Conservation (phyloP, 331 rosid species). For the Acacia concinna region DNA sequence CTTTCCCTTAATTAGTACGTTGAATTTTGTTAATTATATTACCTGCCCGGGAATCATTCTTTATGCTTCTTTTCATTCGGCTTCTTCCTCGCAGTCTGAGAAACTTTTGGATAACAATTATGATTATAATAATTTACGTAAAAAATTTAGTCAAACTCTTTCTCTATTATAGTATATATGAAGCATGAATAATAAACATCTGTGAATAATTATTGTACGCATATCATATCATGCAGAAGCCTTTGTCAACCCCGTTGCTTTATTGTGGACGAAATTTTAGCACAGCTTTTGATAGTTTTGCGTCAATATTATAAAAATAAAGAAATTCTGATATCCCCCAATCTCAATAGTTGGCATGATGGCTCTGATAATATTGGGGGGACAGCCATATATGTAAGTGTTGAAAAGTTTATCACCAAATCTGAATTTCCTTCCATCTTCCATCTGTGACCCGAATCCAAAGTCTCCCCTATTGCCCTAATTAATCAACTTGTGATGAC, state of each 20-base stretch:
- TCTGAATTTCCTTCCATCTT: conserved; percentile 14
- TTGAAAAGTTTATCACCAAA: conserved; percentile 30
- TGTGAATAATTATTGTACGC: neutral
- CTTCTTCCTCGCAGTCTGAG: neutral
- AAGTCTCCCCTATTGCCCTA: conserved; percentile 14
- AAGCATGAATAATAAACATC: neutral
- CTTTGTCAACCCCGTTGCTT: neutral
- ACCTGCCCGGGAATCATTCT: neutral
- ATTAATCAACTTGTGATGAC: neutral
- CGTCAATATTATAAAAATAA: neutral
- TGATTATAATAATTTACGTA: neutral
- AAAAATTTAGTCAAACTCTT: neutral
- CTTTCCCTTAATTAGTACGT: neutral
- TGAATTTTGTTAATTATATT: neutral
- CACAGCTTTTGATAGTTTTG: neutral
- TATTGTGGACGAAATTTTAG: neutral
- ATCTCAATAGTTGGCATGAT: neutral
- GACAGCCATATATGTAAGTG: neutral
- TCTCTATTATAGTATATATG: neutral
- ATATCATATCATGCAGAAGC: neutral
- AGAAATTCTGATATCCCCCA: neutral
- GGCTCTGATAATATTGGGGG: neutral
- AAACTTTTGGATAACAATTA: neutral
- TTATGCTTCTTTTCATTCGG: neutral
- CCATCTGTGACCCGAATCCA: conserved; percentile 34